Base-by-base conservation (phyloP, 352 stramenopile species). In the Phytophthora citricola region DNA sequence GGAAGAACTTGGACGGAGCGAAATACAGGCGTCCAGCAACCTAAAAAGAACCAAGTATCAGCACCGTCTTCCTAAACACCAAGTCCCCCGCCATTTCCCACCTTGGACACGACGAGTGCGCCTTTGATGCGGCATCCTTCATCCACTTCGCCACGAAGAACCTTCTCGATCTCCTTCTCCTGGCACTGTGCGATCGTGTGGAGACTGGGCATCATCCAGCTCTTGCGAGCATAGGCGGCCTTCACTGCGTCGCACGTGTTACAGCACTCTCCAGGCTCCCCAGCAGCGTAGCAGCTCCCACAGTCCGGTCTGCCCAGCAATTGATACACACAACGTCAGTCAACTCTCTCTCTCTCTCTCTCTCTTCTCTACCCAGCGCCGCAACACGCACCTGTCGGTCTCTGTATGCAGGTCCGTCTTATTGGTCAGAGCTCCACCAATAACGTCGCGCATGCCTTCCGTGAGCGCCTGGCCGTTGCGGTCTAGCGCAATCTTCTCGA, bases 11-110 rank as follows among this genome's bases (percentile, higher is more conserved):
- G 54, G 85, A 91, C 22, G 87, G 87, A 52, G 87, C 87, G 59
- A 95, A 95, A 62, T 92, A 93, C 14, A 95, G 53, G 47, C 85
- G 89, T 11, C 85, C 87, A 14, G 83, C 83, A 32, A 93, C 87
- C 86, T 94, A 29, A 3, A 60, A 0, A 63, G n/a, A 27, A 57
- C 10, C 27, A 59, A 45, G 36, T 40, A n/a, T 58, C 49, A 70
- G 49, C 12, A 41, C 12, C 22, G 27, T 22, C 20, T 27, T 29
- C n/a, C 12, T 4, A 17, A 49, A 8, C 41, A 49, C 12, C 5
- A 32, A 7, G 31, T 2, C 31, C 5, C 5, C 29, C 29, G 6
- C 29, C 1, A 50, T 29, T 22, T 15, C 15, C 20, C 22, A 93
- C 87, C 84, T 95, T 95, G 45, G 81, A 82, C 20, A 95, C 85